Conservation (phyloP, 805 yeast genomes). For the Saccharomycopsis babjevae region DNA sequence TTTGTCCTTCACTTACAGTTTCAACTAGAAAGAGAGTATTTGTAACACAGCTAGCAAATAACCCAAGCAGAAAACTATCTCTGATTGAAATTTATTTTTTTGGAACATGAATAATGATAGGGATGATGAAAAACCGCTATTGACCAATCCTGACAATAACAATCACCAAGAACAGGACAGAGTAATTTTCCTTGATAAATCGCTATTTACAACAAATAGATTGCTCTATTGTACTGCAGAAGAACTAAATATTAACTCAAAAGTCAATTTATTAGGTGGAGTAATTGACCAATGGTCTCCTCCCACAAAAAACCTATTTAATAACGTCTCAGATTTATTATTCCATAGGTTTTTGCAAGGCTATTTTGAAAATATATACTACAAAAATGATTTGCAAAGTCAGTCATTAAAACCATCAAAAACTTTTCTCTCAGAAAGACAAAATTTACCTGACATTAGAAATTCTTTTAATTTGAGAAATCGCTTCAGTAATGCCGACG, state of each 20-base stretch:
- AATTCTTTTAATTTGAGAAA: not conserved
- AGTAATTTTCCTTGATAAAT: slow-evolving; percentile 33
- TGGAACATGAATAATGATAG: not conserved
- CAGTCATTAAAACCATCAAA: not conserved
- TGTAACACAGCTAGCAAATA: too few species aligned
- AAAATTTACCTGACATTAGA: not conserved
- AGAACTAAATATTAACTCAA: slow-evolving; percentile 40
- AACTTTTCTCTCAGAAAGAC: not conserved
- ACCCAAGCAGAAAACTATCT: too few species aligned
- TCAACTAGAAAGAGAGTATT: too few species aligned
- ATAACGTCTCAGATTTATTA: not conserved
- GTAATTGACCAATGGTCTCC: slow-evolving; percentile 47
- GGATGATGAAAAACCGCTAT: not conserved
- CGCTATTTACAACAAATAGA: slow-evolving; percentile 50
- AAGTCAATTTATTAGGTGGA: slow-evolving; percentile 43
- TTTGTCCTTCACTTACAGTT: too few species aligned
- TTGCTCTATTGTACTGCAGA: slow-evolving; percentile 41
- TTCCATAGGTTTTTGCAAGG: not conserved
- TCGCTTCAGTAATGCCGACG: not conserved
- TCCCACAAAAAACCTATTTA: not conserved
- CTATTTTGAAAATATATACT: not conserved
- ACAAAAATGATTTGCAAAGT: not conserved
- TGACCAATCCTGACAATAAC: not conserved
- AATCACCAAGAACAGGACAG: not conserved
- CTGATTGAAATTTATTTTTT: too few species aligned